Evolutionary conservation across 2,329 filamentous ascomycete genomes (phyloP), one percentile per base, ranked within the genome.

Genomic region (Bipolaris bicolor): DNA sequence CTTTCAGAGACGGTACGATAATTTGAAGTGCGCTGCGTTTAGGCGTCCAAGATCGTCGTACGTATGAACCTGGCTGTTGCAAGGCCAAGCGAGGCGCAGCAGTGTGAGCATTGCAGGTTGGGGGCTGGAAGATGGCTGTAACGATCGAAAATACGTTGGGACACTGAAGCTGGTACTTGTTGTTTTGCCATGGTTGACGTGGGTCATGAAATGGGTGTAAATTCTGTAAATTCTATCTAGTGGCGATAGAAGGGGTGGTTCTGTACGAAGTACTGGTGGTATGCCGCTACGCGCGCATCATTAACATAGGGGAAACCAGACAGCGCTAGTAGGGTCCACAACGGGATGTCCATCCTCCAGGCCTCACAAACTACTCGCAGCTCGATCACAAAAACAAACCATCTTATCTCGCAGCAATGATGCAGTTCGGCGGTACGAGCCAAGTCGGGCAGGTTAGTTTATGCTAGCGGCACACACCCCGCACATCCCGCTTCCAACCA

Each of bases 31-130:
- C 5, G 15, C 18, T 40, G 37, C 20, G 37, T 26, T 62, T 33
- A 62, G 60, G 60, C 60, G 53, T 37, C 55, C 34, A 57, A 16
- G 51, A 54, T 52, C 50, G 22, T 10, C 34, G 37, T 37, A 13
- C 4, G 7, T 13, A 31, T 57, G 26, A n/a, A 59, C 29, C 37
- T 59, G 36, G 26, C 18, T 34, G 53, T 44, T 33, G 20, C 39
- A 43, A n/a, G 24, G 58, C 62, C 58, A 63, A 65, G 63, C 22
- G 55, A 50, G 63, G 63, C 63, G 63, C 59, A 65, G 63, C 48
- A 34, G 16, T 43, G 10, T 39, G 20, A 29, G 15, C 24, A 26
- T 39, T n/a, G 34, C 33, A 39, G n/a, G 1, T 31, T 29, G 16
- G 47, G 47, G 37, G 52, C 39, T 22, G 29, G 7, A 33, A 18